Percentiles rank a stretch among this genome's conserved stretches.
phyloP scores from a whole-genome alignment of 148 eudicot genomes.

The Gaultheria prostrata region DNA sequence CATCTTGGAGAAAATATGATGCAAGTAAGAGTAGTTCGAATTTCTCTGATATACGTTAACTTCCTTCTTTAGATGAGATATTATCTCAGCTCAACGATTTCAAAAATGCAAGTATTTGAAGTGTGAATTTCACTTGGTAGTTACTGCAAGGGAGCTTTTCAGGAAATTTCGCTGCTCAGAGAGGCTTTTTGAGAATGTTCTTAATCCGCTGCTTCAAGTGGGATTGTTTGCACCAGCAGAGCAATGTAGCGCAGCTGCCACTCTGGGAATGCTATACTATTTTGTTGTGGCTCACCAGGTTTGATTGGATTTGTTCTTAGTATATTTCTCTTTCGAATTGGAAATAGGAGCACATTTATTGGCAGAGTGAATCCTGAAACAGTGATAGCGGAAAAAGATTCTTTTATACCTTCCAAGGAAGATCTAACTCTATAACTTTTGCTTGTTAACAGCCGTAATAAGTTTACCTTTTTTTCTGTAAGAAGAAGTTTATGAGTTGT shows the following conservation, averaged over 20 bases:
- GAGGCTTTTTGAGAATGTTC: slow-evolving; percentile 44
- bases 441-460: background rate
- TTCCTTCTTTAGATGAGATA: slow-evolving; percentile 5
- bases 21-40: slow-evolving; percentile 40
- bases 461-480: background rate
- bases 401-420: background rate
- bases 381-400: background rate
- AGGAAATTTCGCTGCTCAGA: slow-evolving; percentile 75
- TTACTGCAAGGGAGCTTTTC: slow-evolving; percentile 80
- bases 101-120: background rate
- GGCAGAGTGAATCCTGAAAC: background rate
- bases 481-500: slow-evolving; percentile 3
- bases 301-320: slow-evolving; percentile 10
- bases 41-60: background rate
- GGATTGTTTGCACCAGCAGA: slow-evolving; percentile 76
- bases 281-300: slow-evolving; percentile 74
- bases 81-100: background rate
- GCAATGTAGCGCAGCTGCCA: slow-evolving; percentile 81
- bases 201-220: slow-evolving; percentile 67
- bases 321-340: background rate
- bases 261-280: slow-evolving; percentile 61
- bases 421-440: background rate
- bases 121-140: slow-evolving; percentile 36
- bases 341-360: background rate
- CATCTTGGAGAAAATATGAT: slow-evolving; percentile 73